Base-by-base conservation (phyloP, 1,139 yeast species). In the Entelexis paramagnoliae region DNA sequence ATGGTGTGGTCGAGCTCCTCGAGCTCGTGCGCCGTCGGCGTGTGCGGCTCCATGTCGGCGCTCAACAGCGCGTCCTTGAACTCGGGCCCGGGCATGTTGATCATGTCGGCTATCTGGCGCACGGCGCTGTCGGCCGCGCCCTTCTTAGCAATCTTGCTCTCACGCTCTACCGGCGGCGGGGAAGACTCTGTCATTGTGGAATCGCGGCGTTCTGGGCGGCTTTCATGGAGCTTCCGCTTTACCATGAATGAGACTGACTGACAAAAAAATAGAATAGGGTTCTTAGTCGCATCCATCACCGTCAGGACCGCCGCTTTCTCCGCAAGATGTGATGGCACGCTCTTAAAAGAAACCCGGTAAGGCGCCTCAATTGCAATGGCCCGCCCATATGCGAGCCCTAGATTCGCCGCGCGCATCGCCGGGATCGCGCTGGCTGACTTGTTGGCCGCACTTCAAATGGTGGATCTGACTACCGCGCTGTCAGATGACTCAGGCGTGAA, bases 1-100 rank as follows among this genome's bases (percentile, higher is more conserved):
- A 75, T 72, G 0, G 79, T 72, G 60, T 75, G 76, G 52, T 77
- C 81, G n/a, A 78, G 50, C 33, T 57, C 60, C 11, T 58, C 60
- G 9, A 59, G 39, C 30, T 57, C 53, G 22, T 50, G 45, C 7
- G 46, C 17, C 5, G 55, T 36, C 19, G 56, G 57, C 8, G 10
- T 14, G 33, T 44, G 52, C 2, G 52, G 38, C 30, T n/a, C 19
- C 4, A n/a, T 16, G 7, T 30, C 42, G 11, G 35, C 29, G 4
- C 28, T n/a, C 7, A 48, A 32, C 10, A 52, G 30, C 14, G 19
- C 26, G 14, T 47, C 46, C 13, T 49, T 44, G 44, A 45, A 50
- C 20, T 47, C 43, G 17, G 53, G 49, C 2, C 51, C 53, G 3
- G 55, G 53, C 19, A 52, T 17, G 22, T 34, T 41, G n/a, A 50